Base-by-base conservation (phyloP, 768 basidiomycete genomes). In the Baorangia bicolor region DNA sequence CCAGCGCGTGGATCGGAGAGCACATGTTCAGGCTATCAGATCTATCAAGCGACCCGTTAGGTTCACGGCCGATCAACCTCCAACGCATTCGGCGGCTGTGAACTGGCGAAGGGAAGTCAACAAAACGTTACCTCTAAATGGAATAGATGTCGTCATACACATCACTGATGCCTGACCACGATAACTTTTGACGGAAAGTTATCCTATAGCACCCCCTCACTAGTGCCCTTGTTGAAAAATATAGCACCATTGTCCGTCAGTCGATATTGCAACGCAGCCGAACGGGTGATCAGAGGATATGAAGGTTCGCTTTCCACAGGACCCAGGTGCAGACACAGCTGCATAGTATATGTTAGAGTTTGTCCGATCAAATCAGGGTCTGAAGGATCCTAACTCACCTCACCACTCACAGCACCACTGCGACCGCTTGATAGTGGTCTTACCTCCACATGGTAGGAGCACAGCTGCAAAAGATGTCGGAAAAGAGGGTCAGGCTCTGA, bases 321-420 rank as follows among this genome's bases (percentile, higher is more conserved):
- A 12, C 87, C 86, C 7, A 73, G 62, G 65, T 88, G 87, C n/a
- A 88, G 64, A 21, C 84, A 81, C 33, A 87, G 70, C 89, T 89
- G 56, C 7, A 45, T n/a, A 34, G 20, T 11, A 25, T 35, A n/a
- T 18, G 20, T 57, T 27, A 39, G 16, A 27, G 8, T 42, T 41
- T 9, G 14, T 42, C n/a, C 40, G 21, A 28, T 38, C 27, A n/a
- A 40, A 27, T 43, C 57, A 48, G 40, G 30, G 13, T 44, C 4
- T 30, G 21, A 46, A 49, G 20, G 13, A 0, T 14, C 18, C 16
- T 5, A 20, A 56, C 76, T 20, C 48, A 88, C 90, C 78, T 91
- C 87, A 20, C 90, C 91, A 55, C 83, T 89, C 28, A 93, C 86
- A 21, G 84, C 77, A 3, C 89, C 90, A 57, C 91, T 92, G 25